Conservation (phyloP, 2,329 filamentous ascomycete species). For the Intubia oerlemansii region DNA sequence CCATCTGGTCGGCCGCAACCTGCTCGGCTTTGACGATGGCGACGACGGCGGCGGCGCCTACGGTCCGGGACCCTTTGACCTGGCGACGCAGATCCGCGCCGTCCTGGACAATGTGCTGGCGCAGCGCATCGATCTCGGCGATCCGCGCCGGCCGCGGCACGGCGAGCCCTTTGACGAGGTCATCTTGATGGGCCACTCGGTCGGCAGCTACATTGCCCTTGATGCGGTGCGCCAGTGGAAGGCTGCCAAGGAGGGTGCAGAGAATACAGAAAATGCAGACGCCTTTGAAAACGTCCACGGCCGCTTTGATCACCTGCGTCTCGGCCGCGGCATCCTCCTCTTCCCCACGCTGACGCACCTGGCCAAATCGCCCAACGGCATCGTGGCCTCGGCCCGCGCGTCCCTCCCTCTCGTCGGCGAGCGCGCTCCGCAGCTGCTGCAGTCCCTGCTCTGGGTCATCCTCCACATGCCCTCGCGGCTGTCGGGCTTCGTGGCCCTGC, state of each 20-base stretch:
- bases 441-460: slow-evolving; percentile 17
- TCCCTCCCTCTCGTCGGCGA: slow-evolving; percentile 19
- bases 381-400: slow-evolving; percentile 23
- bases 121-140: slow-evolving; percentile 8
- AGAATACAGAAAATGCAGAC: too few species aligned
- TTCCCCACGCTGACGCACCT: slow-evolving; percentile 61
- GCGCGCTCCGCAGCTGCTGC: slow-evolving; percentile 19
- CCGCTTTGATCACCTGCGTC: slow-evolving; percentile 12
- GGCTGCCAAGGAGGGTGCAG: not conserved
- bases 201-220: slow-evolving; percentile 50
- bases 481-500: slow-evolving; percentile 8
- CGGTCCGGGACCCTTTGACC: slow-evolving; percentile 21
- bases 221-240: slow-evolving; percentile 41
- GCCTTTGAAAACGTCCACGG: too few species aligned
- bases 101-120: slow-evolving; percentile 19
- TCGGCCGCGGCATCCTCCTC: slow-evolving; percentile 37
- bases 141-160: slow-evolving; percentile 11
- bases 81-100: slow-evolving; percentile 31
- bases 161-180: slow-evolving; percentile 30
- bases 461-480: slow-evolving; percentile 14
- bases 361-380: slow-evolving; percentile 37
- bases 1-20: slow-evolving; percentile 34
- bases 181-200: slow-evolving; percentile 51
- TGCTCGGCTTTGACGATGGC: slow-evolving; percentile 34
- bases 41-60: slow-evolving; percentile 23